Base-by-base conservation (phyloP, 495 filamentous ascomycete genomes). In the Bathelium albidoporum region DNA sequence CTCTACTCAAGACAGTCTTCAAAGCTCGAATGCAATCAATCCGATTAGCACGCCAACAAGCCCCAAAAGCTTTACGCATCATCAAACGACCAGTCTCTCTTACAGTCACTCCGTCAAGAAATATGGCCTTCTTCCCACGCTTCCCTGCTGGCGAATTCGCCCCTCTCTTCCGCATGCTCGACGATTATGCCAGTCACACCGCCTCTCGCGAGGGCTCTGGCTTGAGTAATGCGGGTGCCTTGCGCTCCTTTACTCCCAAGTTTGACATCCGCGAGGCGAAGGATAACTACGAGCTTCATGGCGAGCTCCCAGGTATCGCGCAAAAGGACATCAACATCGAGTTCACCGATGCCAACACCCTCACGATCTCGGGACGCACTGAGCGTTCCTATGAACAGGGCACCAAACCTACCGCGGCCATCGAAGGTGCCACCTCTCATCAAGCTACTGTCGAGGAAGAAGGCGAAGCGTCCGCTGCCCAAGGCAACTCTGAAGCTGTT, bases 251-350 rank as follows among this genome's bases (percentile, higher is more conserved):
- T 78, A 72, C 76, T 10, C 90, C 90, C 1, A 83, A 83, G 65
- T 96, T 97, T 75, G 92, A 97, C 71, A 80, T 95, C 53, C 81
- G 82, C 62, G 91, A 96, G 75, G 73, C 78, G 1, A 77, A 81
- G 45, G 70, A 84, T 16, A 72, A 71, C 67, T 97, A 93, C 74
- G 82, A 91, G 68, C 85, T 97, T 1, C 85, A 94, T 69, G 91
- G 91, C 68, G 93, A 96, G 74, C 82, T 96, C 0, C 90, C 93
- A 0, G 93, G 93, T 43, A 80, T 91, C 55, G 82, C 89, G 58
- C 87, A 89, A 70, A 82, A 87, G 63, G 80, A 95, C 69, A 75
- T 96, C 65, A 76, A 83, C 60, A 88, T 96, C 69, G 90, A 95
- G 73, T 96, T 96, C 80, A 84, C 82, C 59, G 92, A 96, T 71